Evolutionary conservation across 345 rosid genomes (phyloP), one percentile per base, ranked within the genome.

Genomic region (Populus ilicifolia): DNA sequence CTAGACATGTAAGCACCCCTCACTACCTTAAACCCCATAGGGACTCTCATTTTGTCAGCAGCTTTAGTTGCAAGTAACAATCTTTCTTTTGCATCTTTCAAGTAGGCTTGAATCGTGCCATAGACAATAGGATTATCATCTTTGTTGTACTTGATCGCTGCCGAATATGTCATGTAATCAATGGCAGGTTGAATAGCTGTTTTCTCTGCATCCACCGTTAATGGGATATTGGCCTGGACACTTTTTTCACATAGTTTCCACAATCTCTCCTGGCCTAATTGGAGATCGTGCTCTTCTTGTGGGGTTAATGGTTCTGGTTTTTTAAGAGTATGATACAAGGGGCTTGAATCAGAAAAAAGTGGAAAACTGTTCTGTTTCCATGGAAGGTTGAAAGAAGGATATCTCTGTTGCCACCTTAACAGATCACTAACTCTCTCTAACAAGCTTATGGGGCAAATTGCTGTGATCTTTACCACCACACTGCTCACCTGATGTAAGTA

Each of bases 1-100:
- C 90, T 88, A 0, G 91, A 80, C 97, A 95, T 93, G 63, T 95
- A 95, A 17, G 98, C 99, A 0, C 99, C 99, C 44, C 99, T 86
- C 5, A 95, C 99, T 14, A 95, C 69, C 84, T 95, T 95, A 74
- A 90, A 77, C 16, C 99, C 99, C 88, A 90, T 81, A 1, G 89
- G 85, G 38, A 95, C 82, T 27, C 91, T 90, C 80, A 78, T 77
- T 70, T 85, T 90, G 66, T 87, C 86, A 0, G 98, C 94, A 5
- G 89, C 87, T 74, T 76, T 73, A 5, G 82, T 83, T 0, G 89
- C 93, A 9, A 88, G 78, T 12, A 83, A 76, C 76, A 95, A 35
- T 72, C 99, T 85, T 48, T 90, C 92, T 75, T 88, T 88, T 0
- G 99, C 86, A 64, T 95, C 99, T 80, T 90, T 95, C 80, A 93